Percentiles rank a stretch among this genome's conserved stretches.
Evolutionary conservation across 208 protist genomes (phyloP).

Genomic region (Naegleria fowleri): DNA sequence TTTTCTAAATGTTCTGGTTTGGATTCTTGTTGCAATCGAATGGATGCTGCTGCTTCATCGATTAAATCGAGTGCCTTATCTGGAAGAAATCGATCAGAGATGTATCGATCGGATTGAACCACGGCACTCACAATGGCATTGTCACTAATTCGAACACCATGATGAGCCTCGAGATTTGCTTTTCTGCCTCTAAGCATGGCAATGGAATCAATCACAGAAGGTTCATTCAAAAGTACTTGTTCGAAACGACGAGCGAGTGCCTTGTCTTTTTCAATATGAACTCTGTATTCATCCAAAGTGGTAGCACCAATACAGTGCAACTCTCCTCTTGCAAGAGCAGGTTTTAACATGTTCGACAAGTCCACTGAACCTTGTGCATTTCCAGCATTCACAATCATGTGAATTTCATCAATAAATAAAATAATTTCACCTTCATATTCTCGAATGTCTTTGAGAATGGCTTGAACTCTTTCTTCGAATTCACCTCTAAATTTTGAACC

Average conservation of each 20-base stretch:
- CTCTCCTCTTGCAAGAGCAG: slow-evolving; percentile 68
- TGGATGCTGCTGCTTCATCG: slow-evolving; percentile 87
- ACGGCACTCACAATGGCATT: slow-evolving; percentile 35
- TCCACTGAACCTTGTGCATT: slow-evolving; percentile 51
- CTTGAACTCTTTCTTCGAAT: slow-evolving; percentile 87
- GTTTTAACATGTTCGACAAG: slow-evolving; percentile 81
- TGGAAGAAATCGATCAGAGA: slow-evolving; percentile 89
- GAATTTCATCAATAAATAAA: slow-evolving; percentile 91
- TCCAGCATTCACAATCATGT: slow-evolving; percentile 75
- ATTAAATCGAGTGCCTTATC: slow-evolving; percentile 98
- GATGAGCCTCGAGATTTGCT: slow-evolving; percentile 58
- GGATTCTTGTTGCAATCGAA: slow-evolving; percentile 85
- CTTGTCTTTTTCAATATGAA: slow-evolving; percentile 75
- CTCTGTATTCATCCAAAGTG: slow-evolving; percentile 72
- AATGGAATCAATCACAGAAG: slow-evolving; percentile 70
- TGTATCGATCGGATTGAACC: slow-evolving; percentile 76
- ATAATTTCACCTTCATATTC: slow-evolving; percentile 64
- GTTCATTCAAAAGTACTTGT: slow-evolving; percentile 64
- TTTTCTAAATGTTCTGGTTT: slow-evolving; percentile 90
- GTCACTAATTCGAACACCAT: slow-evolving; percentile 74
- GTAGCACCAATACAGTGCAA: slow-evolving; percentile 74
- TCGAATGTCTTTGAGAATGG: slow-evolving; percentile 77
- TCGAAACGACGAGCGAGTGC: slow-evolving; percentile 81
- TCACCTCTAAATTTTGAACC: slow-evolving; percentile 83
- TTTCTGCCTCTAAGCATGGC: slow-evolving; percentile 73